Conservation (phyloP, 768 basidiomycete genomes). For the Cyathus striatus region DNA sequence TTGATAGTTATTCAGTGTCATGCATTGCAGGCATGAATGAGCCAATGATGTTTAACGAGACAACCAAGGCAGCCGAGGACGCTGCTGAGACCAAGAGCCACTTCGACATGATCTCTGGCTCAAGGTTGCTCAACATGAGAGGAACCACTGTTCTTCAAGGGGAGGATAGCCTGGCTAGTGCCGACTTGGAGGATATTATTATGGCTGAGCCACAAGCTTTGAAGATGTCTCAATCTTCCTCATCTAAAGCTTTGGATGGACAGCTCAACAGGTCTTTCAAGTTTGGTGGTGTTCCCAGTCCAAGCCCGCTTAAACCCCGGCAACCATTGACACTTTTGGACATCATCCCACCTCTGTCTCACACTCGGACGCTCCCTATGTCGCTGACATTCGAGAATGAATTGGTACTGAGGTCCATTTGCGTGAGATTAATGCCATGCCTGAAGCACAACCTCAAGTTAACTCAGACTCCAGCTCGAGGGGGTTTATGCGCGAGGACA, state of each 20-base stretch:
- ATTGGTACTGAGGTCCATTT: slow-evolving; percentile 51
- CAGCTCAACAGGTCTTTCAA: slow-evolving; percentile 69
- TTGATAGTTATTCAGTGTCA: slow-evolving; percentile 20
- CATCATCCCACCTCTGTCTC: slow-evolving; percentile 64
- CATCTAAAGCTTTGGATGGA: slow-evolving; percentile 52
- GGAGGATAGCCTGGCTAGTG: slow-evolving; percentile 29
- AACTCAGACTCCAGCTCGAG: slow-evolving; percentile 42
- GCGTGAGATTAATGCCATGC: slow-evolving; percentile 36
- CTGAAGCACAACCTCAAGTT: slow-evolving; percentile 28
- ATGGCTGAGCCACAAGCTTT: slow-evolving; percentile 13
- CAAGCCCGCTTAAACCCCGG: slow-evolving; percentile 12
- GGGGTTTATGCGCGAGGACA: slow-evolving; percentile 12
- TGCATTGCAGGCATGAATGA: slow-evolving; percentile 26
- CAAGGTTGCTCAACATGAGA: slow-evolving; percentile 17
- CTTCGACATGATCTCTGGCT: slow-evolving; percentile 8
- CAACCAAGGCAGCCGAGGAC: slow-evolving; percentile 7
- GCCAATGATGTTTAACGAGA: slow-evolving; percentile 11
- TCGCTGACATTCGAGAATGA: slow-evolving; percentile 44
- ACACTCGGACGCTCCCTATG: slow-evolving; percentile 37
- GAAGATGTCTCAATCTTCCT: slow-evolving; percentile 22
- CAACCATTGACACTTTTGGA: slow-evolving; percentile 59
- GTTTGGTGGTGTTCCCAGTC: slow-evolving; percentile 54
- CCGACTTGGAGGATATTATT: slow-evolving; percentile 15
- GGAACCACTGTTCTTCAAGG: slow-evolving; percentile 34
- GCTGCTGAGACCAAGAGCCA: slow-evolving; percentile 6